Conservation (phyloP, 2,329 filamentous ascomycete species). For the Cladosporium cucumerinum region DNA sequence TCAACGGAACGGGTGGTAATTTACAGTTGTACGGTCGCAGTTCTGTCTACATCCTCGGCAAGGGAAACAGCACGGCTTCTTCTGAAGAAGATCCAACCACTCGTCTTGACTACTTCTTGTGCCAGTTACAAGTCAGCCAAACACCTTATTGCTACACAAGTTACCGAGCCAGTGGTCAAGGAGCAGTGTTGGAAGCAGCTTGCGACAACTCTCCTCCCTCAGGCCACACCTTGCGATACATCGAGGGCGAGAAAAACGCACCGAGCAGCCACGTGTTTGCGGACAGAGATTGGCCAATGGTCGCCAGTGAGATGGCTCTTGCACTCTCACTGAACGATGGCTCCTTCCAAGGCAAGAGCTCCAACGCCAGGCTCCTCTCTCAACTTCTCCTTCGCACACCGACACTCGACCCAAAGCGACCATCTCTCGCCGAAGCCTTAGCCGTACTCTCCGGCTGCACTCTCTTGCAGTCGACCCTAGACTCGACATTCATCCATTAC, state of each 20-base stretch:
- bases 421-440: conserved; percentile 70
- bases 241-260: conserved; percentile 49
- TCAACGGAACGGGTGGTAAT: conserved; percentile 47
- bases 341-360: conserved; percentile 41
- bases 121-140: conserved; percentile 61
- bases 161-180: conserved; percentile 46
- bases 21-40: conserved; percentile 40
- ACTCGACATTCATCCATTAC: conserved; percentile 58
- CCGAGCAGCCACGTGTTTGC: conserved; percentile 48
- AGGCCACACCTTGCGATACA: conserved; percentile 50
- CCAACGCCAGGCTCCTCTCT: conserved; percentile 44
- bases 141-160: conserved; percentile 65
- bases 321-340: conserved; percentile 43
- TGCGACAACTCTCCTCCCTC: conserved; percentile 53
- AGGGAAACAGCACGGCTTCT: conserved; percentile 30
- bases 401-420: conserved; percentile 51
- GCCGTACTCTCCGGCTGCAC: conserved; percentile 68
- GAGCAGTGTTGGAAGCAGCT: conserved; percentile 57
- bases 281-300: conserved; percentile 42
- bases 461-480: conserved; percentile 57
- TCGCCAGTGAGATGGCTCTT: conserved; percentile 41
- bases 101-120: conserved; percentile 56
- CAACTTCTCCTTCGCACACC: conserved; percentile 40
- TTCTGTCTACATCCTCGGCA: conserved; percentile 65
- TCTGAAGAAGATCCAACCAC: neutral